phyloP scores from a whole-genome alignment of 1,139 yeast species.

The Suhomyces guaymorum region DNA sequence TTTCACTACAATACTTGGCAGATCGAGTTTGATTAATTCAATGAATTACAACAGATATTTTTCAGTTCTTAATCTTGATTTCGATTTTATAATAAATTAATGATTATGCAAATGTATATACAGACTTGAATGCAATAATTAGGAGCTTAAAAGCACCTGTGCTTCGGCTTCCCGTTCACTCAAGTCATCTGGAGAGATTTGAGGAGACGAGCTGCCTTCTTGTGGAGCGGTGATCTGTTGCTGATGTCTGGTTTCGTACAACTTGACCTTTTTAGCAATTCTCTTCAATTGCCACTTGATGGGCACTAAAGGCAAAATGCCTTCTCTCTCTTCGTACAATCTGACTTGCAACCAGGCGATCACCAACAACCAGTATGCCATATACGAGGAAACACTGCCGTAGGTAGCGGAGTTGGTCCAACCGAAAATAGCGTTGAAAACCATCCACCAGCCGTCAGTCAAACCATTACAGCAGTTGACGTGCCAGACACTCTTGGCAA shows the following conservation, averaged over 20 bases:
- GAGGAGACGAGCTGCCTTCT: constrained; percentile 1
- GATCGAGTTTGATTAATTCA: too few relatives aligned
- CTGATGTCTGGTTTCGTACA: constrained; percentile 17
- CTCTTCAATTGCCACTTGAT: constrained; percentile 26
- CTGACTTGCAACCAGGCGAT: constrained; percentile 25
- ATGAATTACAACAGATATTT: too few relatives aligned
- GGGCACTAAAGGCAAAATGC: constrained; percentile 33
- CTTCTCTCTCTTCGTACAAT: constrained; percentile 33
- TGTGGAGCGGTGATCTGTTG: constrained; percentile 7
- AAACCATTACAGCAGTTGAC: constrained; percentile 51
- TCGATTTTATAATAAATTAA: too few relatives aligned
- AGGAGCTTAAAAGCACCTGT: constrained; percentile 8
- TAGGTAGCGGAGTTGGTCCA: constrained; percentile 54
- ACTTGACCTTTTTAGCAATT: constrained; percentile 22
- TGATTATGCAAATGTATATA: too few relatives aligned
- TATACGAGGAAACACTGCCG: constrained; percentile 44
- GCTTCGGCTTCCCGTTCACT: constrained; percentile 15
- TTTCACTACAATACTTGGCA: too few relatives aligned
- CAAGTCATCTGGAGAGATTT: constrained; percentile 1
- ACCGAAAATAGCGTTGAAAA: constrained; percentile 46
- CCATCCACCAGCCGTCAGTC: constrained; percentile 53
- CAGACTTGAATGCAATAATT: too few relatives aligned
- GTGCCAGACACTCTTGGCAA: constrained; percentile 46
- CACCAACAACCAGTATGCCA: constrained; percentile 39
- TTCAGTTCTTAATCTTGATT: too few relatives aligned